A percentile compares a stretch with the other conserved stretches of the same genome.
Conservation (phyloP, 164 flowering plant genomes). For the Stephania cephalantha region DNA sequence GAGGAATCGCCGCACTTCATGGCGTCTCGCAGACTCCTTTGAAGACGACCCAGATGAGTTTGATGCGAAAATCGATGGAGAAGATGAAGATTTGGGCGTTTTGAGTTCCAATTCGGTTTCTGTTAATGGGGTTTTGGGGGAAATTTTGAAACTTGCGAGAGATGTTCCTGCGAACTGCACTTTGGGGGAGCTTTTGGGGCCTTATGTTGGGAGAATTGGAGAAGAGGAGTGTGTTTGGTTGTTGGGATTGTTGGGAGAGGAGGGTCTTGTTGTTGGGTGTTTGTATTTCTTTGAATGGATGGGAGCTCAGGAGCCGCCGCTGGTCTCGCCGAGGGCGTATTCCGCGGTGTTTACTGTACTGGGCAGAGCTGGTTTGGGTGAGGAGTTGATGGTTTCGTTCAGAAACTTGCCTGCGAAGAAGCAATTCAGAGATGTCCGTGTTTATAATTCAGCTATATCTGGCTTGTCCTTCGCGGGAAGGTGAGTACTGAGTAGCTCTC, state of each 20-base stretch:
- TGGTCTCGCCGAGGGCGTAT: slow-evolving; percentile 59
- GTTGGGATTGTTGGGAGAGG: slow-evolving; percentile 50
- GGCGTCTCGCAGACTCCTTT: slow-evolving; percentile 43
- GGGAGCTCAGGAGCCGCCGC: slow-evolving; percentile 63
- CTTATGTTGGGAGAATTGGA: slow-evolving; percentile 42
- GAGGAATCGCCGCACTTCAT: slow-evolving; percentile 55
- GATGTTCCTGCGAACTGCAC: slow-evolving; percentile 51
- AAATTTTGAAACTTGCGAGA: slow-evolving; percentile 52
- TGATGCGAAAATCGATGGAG: slow-evolving; percentile 6
- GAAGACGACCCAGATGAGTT: slow-evolving; percentile 11
- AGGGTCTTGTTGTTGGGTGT: slow-evolving; percentile 45
- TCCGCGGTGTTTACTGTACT: slow-evolving; percentile 54
- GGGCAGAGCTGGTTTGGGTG: slow-evolving; percentile 63
- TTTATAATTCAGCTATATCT: slow-evolving; percentile 75
- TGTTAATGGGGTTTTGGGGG: slow-evolving; percentile 28
- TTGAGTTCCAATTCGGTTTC: slow-evolving; percentile 6
- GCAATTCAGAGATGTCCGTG: slow-evolving; percentile 54
- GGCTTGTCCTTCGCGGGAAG: slow-evolving; percentile 58
- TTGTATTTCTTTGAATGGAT: slow-evolving; percentile 90
- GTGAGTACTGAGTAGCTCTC: slow-evolving; percentile 23
- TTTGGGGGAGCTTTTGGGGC: slow-evolving; percentile 54
- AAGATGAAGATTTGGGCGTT: slow-evolving; percentile 14
- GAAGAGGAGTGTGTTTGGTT: slow-evolving; percentile 52
- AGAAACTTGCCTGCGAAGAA: slow-evolving; percentile 44
- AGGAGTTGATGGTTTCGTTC: slow-evolving; percentile 55